Conservation (phyloP, 441 rosid species). For the Pelargonium cotyledonis region DNA sequence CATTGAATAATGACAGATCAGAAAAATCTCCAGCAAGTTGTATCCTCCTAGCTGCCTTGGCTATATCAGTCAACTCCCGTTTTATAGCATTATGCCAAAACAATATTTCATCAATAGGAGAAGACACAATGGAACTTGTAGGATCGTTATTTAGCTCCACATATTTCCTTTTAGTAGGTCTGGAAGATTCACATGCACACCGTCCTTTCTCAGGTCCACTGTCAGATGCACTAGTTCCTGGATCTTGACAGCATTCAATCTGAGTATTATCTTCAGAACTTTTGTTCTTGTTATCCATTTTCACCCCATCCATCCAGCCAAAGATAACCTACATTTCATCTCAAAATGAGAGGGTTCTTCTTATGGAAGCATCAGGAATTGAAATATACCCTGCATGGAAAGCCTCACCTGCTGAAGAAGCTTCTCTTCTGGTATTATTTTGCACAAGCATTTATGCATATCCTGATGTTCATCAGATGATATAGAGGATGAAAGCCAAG, state of each 20-base stretch:
- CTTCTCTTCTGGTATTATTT: conserved; percentile 69
- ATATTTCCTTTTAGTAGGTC: conserved; percentile 50
- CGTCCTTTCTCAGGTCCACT: conserved; percentile 28
- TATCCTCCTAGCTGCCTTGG: conserved; percentile 52
- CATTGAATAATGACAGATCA: conserved; percentile 53
- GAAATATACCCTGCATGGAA: background rate
- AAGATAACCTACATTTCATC: conserved; percentile 51
- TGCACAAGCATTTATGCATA: conserved; percentile 62
- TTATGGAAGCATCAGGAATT: background rate
- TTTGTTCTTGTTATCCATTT: conserved; percentile 27
- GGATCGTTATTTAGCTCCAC: conserved; percentile 32
- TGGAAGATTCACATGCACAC: conserved; percentile 43
- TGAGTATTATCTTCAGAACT: conserved; percentile 26
- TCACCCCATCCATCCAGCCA: conserved; percentile 60
- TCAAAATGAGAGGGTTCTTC: background rate
- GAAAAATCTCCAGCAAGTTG: conserved; percentile 55
- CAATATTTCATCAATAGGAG: conserved; percentile 68
- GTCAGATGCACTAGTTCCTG: conserved; percentile 26
- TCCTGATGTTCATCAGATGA: conserved; percentile 69
- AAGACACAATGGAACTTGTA: conserved; percentile 27
- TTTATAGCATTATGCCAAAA: conserved; percentile 76
- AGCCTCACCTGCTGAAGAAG: conserved; percentile 73
- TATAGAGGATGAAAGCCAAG: conserved; percentile 88
- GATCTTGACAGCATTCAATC: conserved; percentile 28
- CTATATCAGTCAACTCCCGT: conserved; percentile 57